phyloP scores from a whole-genome alignment of 345 rosid species.

The Lepidium africanum region DNA sequence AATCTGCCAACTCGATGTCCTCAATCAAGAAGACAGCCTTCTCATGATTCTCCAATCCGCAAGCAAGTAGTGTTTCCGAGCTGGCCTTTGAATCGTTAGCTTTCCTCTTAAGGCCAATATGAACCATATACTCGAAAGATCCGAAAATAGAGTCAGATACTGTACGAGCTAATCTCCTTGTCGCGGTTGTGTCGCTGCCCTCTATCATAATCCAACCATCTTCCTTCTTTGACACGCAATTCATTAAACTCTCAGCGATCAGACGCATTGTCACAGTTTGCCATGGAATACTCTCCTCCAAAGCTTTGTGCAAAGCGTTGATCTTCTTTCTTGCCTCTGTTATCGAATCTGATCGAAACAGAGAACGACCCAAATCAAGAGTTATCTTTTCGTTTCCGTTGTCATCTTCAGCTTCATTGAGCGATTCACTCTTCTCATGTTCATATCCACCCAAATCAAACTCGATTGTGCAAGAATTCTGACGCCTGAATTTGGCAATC shows the following conservation, averaged over 20 bases:
- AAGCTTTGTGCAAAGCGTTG: slow-evolving; percentile 27
- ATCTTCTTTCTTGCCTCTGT: slow-evolving; percentile 12
- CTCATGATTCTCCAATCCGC: slow-evolving; percentile 31
- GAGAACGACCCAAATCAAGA: slow-evolving; percentile 55
- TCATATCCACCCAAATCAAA: slow-evolving; percentile 39
- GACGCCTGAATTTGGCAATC: slow-evolving; percentile 64
- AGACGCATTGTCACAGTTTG: slow-evolving; percentile 46
- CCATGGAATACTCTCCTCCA: slow-evolving; percentile 66
- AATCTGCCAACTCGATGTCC: slow-evolving; percentile 53
- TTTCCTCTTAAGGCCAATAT: slow-evolving; percentile 38
- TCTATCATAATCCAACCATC: slow-evolving; percentile 55
- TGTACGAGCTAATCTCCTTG: slow-evolving; percentile 58
- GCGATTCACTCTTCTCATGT: slow-evolving; percentile 34
- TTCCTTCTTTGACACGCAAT: slow-evolving; percentile 31
- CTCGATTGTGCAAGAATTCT: slow-evolving; percentile 55
- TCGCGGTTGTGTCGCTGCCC: slow-evolving; percentile 58
- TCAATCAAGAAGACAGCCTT: slow-evolving; percentile 57
- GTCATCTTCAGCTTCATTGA: slow-evolving; percentile 37
- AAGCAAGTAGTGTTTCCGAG: slow-evolving; percentile 23
- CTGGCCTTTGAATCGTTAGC: slow-evolving; percentile 12
- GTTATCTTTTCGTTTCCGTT: slow-evolving; percentile 46
- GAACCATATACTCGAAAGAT: slow-evolving; percentile 46
- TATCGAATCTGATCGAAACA: slow-evolving; percentile 25
- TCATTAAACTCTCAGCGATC: slow-evolving; percentile 40
- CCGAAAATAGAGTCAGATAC: slow-evolving; percentile 55